Conservation (phyloP, 148 eudicot species). For the Pharnaceum exiguum region DNA sequence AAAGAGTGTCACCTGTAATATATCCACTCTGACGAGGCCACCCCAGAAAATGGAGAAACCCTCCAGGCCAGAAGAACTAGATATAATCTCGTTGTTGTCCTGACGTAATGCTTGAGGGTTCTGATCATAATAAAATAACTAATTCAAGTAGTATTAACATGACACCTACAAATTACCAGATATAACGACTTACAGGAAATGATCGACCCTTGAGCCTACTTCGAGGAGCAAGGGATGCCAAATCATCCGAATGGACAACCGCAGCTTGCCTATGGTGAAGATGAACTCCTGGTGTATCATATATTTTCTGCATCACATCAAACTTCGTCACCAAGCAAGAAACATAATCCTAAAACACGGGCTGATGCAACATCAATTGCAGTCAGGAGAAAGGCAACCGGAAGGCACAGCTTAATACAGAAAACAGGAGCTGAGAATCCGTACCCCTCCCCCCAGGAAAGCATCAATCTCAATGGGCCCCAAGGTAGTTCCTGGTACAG, state of each 20-base stretch:
- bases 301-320: conserved; percentile 58
- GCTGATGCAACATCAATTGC: background rate
- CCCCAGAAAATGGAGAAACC: conserved; percentile 98
- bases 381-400: background rate
- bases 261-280: conserved; percentile 99
- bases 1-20: conserved; percentile 47
- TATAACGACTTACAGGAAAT: conserved; percentile 52
- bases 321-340: background rate
- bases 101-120: conserved; percentile 28
- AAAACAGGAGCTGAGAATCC: conserved; percentile 6
- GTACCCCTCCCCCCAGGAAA: conserved; percentile 91
- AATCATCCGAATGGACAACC: conserved; percentile 78
- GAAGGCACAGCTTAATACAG: background rate
- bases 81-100: conserved; percentile 24
- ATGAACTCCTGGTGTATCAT: conserved; percentile 97
- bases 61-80: conserved; percentile 49
- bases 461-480: conserved; percentile 92
- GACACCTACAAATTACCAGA: background rate
- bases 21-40: conserved; percentile 87
- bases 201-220: conserved; percentile 89
- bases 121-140: conserved; percentile 2
- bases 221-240: conserved; percentile 81
- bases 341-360: background rate
- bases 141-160: background rate
- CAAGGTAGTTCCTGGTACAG: conserved; percentile 98